These are phyloP conservation scores for Scheffersomyces lignosus DNA, from an alignment of 805 yeast species.

Conservation along the genomic window DNA sequence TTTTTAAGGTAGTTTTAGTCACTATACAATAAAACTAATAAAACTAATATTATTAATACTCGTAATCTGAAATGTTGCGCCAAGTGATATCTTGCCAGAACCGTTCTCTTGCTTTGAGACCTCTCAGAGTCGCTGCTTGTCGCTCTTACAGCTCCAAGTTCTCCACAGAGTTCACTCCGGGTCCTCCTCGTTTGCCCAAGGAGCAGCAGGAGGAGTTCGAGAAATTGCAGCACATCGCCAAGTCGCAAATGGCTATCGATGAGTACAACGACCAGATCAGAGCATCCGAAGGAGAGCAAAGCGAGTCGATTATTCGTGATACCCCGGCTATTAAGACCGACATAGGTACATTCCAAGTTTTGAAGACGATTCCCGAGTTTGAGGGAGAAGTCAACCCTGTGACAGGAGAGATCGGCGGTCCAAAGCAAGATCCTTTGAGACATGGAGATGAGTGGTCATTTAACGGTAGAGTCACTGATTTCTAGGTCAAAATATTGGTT, in stretches of 20 bases:
- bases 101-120: too few species aligned
- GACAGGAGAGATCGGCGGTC: conserved; percentile 96
- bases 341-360: conserved; percentile 61
- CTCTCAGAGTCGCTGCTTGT: too few species aligned
- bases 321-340: conserved; percentile 45
- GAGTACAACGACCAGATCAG: conserved; percentile 57
- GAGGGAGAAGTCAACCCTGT: conserved; percentile 91
- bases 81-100: too few species aligned
- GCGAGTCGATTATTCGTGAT: conserved; percentile 11
- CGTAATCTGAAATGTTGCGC: too few species aligned
- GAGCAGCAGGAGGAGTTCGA: conserved; percentile 93
- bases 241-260: conserved; percentile 73
- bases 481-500: conserved; percentile 48
- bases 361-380: conserved; percentile 87
- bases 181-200: conserved; percentile 74
- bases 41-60: too few species aligned
- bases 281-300: conserved; percentile 16
- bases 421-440: conserved; percentile 92
- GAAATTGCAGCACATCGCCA: conserved; percentile 75
- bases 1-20: too few species aligned
- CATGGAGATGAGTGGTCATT: conserved; percentile 88
- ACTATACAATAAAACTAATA: too few species aligned
- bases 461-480: conserved; percentile 96
- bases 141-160: conserved; percentile 20
- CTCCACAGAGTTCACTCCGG: conserved; percentile 24